Evolutionary conservation across 164 flowering plant species (phyloP), one percentile per base, ranked within the genome.

Genomic region (Protea cynaroides): DNA sequence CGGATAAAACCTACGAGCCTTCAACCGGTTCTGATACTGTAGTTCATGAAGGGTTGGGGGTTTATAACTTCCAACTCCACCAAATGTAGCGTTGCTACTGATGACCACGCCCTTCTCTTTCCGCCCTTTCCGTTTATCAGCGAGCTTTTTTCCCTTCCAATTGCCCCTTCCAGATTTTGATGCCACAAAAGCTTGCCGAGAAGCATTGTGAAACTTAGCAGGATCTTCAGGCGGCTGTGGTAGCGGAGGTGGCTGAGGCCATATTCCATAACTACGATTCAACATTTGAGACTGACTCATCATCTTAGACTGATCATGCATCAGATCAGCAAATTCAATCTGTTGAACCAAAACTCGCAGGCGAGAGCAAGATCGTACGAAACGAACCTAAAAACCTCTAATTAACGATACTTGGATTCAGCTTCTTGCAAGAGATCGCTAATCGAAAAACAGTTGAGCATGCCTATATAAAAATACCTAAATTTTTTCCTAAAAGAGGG

Each of bases 81-180:
- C 77, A 29, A 57, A 40, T 9, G 51, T 50, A 23, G 25, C 63
- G 38, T 50, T 40, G 44, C 70, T 65, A 52, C 68, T 24, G 54
- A 65, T 67, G n/a, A 25, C 62, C 23, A 19, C 38, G 8, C 60
- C 66, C 68, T 60, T 76, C 1, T 74, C 77, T 59, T 64, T 69
- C 56, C 72, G 68, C 59, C 72, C 76, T 23, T 70, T 74, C 8
- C 71, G 49, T 38, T 79, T 79, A 59, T 72, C 76, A 7, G 25
- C 59, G 0, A 74, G 70, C 63, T 81, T 88, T 66, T 88, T 91
- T 0, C 93, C 92, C 71, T 92, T 91, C 96, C 96, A 87, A 65
- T 80, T 83, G 59, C 63, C 71, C 22, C 73, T 44, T 11, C 56
- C 69, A 51, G 62, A 61, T 56, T 66, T 70, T 24, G 70, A 13